These are phyloP conservation scores for Yarrowia porcina DNA, from an alignment of 805 yeast species.

Conservation along the genomic window DNA sequence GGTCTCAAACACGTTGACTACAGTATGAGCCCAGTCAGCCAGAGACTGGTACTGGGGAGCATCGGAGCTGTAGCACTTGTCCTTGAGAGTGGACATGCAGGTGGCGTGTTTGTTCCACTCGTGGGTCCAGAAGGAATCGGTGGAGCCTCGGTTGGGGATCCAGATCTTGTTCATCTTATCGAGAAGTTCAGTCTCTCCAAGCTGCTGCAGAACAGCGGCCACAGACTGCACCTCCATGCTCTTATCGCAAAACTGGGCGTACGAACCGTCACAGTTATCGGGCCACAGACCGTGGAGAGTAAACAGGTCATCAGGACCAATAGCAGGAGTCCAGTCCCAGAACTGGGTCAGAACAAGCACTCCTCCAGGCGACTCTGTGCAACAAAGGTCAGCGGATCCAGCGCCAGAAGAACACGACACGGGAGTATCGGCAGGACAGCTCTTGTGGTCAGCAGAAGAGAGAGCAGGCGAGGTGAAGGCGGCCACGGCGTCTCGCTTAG, in stretches of 20 bases:
- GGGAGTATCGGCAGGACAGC: constrained; percentile 39
- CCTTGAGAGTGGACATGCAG: constrained; percentile 76
- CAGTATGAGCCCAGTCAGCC: constrained; percentile 64
- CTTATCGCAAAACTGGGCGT: constrained; percentile 71
- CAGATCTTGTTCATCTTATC: constrained; percentile 58
- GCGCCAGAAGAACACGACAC: constrained; percentile 35
- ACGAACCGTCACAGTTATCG: constrained; percentile 80
- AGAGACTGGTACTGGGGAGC: constrained; percentile 44
- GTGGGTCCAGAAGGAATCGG: constrained; percentile 76
- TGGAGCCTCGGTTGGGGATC: constrained; percentile 71
- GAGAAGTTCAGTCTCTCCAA: constrained; percentile 49
- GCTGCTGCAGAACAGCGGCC: constrained; percentile 43
- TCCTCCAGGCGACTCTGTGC: constrained; percentile 87
- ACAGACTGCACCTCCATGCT: constrained; percentile 54
- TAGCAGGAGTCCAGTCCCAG: constrained; percentile 81
- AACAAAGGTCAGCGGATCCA: constrained; percentile 54
- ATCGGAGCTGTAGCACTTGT: constrained; percentile 55
- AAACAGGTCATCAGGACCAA: constrained; percentile 67
- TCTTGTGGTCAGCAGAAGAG: constrained; percentile 31
- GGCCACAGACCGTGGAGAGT: constrained; percentile 90
- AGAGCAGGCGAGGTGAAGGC: constrained; percentile 13
- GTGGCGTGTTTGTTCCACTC: constrained; percentile 95
- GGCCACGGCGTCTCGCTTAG: background rate
- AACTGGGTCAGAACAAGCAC: constrained; percentile 80
- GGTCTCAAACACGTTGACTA: constrained; percentile 54